Evolutionary conservation across 768 basidiomycete species (phyloP).

Genomic region (Daedaleopsis sinensis): DNA sequence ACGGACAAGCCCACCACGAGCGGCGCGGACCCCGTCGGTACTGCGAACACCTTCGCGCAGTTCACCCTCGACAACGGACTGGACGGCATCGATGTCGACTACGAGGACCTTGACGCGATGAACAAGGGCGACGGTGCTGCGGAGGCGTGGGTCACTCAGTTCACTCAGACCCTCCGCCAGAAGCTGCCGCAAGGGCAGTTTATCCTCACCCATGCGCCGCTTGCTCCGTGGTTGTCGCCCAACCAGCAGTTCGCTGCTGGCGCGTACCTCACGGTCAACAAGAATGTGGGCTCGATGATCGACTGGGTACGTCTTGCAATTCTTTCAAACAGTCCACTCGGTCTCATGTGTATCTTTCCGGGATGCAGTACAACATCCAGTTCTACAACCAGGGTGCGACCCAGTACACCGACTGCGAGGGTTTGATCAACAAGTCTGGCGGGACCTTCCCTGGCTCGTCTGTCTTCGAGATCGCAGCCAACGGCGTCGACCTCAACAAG

Average conservation of each 20-base stretch:
- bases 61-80: constrained; percentile 36
- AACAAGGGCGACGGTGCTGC: constrained; percentile 21
- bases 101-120: constrained; percentile 27
- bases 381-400: constrained; percentile 25
- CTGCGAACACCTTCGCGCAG: constrained; percentile 36
- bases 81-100: constrained; percentile 29
- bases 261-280: constrained; percentile 59
- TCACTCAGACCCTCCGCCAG: constrained; percentile 26
- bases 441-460: constrained; percentile 41
- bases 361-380: constrained; percentile 24
- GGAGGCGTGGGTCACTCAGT: constrained; percentile 26
- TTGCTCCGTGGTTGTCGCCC: constrained; percentile 22
- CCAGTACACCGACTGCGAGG: constrained; percentile 38
- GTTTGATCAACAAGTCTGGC: constrained; percentile 42
- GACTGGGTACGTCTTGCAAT: constrained; percentile 45
- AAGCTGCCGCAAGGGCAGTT: constrained; percentile 24
- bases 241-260: constrained; percentile 37
- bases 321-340: constrained; percentile 26
- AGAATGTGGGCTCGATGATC: constrained; percentile 53
- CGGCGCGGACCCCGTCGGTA: constrained; percentile 32
- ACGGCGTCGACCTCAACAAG: constrained; percentile 57
- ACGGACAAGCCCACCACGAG: constrained; percentile 34
- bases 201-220: constrained; percentile 30
- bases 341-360: neutral
- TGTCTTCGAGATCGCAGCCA: constrained; percentile 52